phyloP scores from a whole-genome alignment of 192 early-diverging fungal species.

The Linnemannia zychae region DNA sequence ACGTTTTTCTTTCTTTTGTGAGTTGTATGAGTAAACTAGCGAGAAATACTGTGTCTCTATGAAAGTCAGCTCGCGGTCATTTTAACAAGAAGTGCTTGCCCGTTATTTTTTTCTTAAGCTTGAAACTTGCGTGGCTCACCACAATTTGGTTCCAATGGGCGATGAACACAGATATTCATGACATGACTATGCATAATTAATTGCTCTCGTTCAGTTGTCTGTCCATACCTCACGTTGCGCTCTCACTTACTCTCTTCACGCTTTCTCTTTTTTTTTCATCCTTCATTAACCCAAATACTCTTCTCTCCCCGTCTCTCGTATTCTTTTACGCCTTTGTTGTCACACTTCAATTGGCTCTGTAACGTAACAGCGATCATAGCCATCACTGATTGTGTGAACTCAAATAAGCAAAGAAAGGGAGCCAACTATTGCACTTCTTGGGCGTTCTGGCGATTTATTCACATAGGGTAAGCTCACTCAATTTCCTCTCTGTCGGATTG shows the following conservation, averaged over 20 bases:
- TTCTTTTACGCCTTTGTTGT: neutral
- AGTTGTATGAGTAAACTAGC: neutral
- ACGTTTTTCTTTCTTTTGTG: neutral
- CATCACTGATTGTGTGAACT: neutral
- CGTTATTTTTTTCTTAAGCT: neutral
- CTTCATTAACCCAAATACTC: neutral
- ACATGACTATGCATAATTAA: constrained; percentile 5
- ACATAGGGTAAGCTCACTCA: neutral
- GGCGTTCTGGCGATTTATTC: neutral
- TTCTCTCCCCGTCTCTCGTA: neutral
- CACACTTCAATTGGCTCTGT: neutral
- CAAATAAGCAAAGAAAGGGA: neutral
- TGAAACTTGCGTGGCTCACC: neutral
- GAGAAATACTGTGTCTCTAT: neutral
- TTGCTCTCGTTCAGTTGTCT: neutral
- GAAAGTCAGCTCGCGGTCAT: neutral
- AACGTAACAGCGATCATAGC: neutral
- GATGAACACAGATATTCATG: neutral
- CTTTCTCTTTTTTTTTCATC: neutral
- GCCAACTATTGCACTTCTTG: neutral
- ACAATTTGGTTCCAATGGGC: neutral
- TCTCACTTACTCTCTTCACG: neutral
- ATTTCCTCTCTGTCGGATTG: neutral
- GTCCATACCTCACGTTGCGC: too few relatives aligned
- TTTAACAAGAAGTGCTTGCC: neutral